phyloP scores from a whole-genome alignment of 768 basidiomycete genomes.

The Agrocybe praecox region DNA sequence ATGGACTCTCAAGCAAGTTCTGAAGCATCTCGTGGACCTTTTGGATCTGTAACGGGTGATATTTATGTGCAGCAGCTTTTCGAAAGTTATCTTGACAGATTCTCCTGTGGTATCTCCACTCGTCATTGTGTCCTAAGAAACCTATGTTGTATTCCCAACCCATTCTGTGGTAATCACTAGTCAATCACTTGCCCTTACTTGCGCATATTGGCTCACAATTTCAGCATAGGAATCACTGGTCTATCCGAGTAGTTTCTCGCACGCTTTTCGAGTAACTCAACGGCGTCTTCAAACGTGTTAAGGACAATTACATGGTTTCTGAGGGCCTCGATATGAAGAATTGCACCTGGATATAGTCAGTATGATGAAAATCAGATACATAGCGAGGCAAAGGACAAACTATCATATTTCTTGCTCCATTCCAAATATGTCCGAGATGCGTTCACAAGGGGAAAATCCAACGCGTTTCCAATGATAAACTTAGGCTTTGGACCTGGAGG shows the following conservation, averaged over 20 bases:
- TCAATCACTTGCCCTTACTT: too few relatives aligned
- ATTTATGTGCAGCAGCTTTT: constrained; percentile 25
- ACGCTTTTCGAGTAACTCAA: constrained; percentile 5
- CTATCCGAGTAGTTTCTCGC: constrained; percentile 2
- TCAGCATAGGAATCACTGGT: neutral
- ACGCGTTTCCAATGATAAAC: constrained; percentile 3
- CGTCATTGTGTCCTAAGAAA: constrained; percentile 31
- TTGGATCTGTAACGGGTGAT: constrained; percentile 26
- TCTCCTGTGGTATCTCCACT: constrained; percentile 37
- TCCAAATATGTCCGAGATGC: neutral
- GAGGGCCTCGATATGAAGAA: neutral
- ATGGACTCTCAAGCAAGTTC: constrained; percentile 19
- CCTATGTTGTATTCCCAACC: constrained; percentile 37
- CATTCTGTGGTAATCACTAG: constrained; percentile 22
- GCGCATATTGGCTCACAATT: neutral
- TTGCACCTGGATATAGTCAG: neutral
- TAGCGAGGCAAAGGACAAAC: neutral
- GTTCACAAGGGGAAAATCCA: neutral
- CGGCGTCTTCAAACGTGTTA: constrained; percentile 4
- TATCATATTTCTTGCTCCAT: constrained; percentile 9
- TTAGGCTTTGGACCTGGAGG: constrained; percentile 10
- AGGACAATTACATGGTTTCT: constrained; percentile 1
- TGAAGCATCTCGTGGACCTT: constrained; percentile 32
- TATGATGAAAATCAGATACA: neutral
- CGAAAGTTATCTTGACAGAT: constrained; percentile 38